phyloP scores from a whole-genome alignment of 305 asterid species.

The Rubia occidens region DNA sequence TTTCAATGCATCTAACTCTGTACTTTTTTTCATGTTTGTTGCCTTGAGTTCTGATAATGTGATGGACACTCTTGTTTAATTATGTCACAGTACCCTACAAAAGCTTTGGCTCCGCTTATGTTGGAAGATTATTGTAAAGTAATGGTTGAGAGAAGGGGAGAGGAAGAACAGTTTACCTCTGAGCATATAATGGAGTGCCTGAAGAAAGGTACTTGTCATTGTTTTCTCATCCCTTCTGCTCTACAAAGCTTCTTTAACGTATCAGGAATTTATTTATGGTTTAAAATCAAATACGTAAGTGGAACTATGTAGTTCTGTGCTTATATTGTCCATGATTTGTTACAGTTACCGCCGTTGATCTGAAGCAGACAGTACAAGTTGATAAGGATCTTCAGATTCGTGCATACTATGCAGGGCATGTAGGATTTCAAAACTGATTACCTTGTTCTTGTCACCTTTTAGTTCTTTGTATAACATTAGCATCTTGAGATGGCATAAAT shows the following conservation, averaged over 20 bases:
- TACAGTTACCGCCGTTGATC: constrained; percentile 72
- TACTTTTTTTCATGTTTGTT: background rate
- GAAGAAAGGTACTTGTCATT: constrained; percentile 53
- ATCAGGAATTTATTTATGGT: background rate
- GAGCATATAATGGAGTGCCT: constrained; percentile 65
- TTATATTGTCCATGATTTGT: constrained; percentile 4
- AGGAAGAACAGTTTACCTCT: constrained; percentile 60
- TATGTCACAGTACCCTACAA: constrained; percentile 69
- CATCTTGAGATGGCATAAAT: background rate
- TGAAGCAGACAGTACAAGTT: constrained; percentile 77
- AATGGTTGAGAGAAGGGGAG: constrained; percentile 78
- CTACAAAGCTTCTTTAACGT: background rate
- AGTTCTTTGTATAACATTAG: background rate
- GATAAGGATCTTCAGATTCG: constrained; percentile 76
- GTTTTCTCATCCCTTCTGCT: background rate
- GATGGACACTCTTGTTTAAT: background rate
- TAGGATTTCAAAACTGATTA: constrained; percentile 25
- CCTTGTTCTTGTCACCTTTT: background rate
- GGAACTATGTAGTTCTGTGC: background rate
- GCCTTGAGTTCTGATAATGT: background rate
- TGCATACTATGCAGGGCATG: constrained; percentile 97
- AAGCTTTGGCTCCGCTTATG: constrained; percentile 83
- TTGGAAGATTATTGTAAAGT: constrained; percentile 80
- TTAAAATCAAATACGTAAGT: background rate
- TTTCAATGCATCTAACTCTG: background rate